phyloP scores from a whole-genome alignment of 1,284 basidiomycete genomes.

The Athelia psychrophila region DNA sequence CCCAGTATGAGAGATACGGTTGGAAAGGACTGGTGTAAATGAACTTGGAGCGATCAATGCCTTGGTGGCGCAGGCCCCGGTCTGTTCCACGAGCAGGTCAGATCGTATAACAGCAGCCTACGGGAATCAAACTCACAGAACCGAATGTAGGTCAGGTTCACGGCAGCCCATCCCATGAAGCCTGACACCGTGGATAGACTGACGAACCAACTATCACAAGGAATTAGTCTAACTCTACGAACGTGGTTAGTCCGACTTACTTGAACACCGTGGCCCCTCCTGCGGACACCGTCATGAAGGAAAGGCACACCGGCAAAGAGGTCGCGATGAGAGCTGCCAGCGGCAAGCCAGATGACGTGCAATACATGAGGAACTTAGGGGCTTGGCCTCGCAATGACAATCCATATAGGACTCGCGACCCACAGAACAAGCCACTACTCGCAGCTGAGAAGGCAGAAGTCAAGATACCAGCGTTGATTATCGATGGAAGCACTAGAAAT shows the following conservation, averaged over 20 bases:
- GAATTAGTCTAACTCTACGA: no score
- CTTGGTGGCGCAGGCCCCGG: slow-evolving; percentile 64
- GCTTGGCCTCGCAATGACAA: slow-evolving; percentile 77
- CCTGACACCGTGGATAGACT: slow-evolving; percentile 39
- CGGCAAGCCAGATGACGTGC: slow-evolving; percentile 76
- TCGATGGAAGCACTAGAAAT: slow-evolving; percentile 50
- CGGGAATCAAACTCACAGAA: slow-evolving; percentile 46
- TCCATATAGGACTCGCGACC: slow-evolving; percentile 83
- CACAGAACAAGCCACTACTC: slow-evolving; percentile 78
- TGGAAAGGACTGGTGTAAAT: slow-evolving; percentile 53
- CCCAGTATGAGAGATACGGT: slow-evolving; percentile 61
- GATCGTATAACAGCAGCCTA: slow-evolving; percentile 11
- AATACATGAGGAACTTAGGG: slow-evolving; percentile 57
- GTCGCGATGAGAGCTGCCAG: slow-evolving; percentile 51
- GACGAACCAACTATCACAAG: slow-evolving; percentile 32
- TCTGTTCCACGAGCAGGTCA: slow-evolving; percentile 11
- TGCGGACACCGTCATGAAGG: slow-evolving; percentile 39
- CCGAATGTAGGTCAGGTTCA: slow-evolving; percentile 71
- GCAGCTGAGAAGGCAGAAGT: slow-evolving; percentile 82
- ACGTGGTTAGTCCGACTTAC: no score
- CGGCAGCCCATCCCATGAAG: slow-evolving; percentile 65
- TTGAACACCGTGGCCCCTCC: slow-evolving; percentile 33
- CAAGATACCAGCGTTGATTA: slow-evolving; percentile 69
- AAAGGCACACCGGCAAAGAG: slow-evolving; percentile 36
- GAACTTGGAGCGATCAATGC: slow-evolving; percentile 55